Evolutionary conservation across 257 asterid species (phyloP).

Genomic region (Solanum habrochaites): DNA sequence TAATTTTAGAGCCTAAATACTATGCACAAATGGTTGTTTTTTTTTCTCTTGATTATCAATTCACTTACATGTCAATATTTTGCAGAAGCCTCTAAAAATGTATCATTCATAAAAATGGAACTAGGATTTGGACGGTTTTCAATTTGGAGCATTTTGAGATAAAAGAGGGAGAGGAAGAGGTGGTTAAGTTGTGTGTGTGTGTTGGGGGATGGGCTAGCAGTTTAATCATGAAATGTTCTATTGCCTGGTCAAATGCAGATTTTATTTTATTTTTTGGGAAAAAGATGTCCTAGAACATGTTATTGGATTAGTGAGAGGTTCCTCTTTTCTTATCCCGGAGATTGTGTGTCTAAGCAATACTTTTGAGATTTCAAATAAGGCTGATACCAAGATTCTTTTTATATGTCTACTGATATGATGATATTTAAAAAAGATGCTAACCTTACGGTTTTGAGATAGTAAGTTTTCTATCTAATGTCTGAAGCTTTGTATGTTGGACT

Average conservation of each 20-base stretch:
- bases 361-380: neutral
- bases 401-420: neutral
- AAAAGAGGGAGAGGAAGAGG: neutral
- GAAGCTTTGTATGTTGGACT: neutral
- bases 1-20: neutral
- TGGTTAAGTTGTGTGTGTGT: neutral
- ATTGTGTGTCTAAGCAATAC: neutral
- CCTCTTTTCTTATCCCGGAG: neutral
- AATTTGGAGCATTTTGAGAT: neutral
- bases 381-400: neutral
- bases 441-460: neutral
- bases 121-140: neutral
- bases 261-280: neutral
- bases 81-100: neutral
- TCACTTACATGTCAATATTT: neutral
- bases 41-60: neutral
- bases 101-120: neutral
- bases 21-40: neutral
- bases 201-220: neutral
- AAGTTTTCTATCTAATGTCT: neutral
- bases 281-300: neutral
- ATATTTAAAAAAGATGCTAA: neutral
- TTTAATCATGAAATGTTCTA: neutral
- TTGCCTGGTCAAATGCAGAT: neutral
- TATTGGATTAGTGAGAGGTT: neutral